Evolutionary conservation across 2,329 filamentous ascomycete species (phyloP), one percentile per base, ranked within the genome.

Genomic region (Cercospora sp.): DNA sequence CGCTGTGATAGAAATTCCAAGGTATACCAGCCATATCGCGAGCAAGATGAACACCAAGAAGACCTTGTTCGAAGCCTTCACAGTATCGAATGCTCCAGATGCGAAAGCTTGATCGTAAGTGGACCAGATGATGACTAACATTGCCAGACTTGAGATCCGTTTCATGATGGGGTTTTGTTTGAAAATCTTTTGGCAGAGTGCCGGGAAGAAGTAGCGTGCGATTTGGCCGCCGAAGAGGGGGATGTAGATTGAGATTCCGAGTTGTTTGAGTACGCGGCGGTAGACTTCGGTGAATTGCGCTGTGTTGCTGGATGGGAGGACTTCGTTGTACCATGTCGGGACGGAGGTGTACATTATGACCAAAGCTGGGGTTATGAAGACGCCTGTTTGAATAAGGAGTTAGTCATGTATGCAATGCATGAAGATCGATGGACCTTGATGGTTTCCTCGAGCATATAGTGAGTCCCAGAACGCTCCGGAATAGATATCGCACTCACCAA

Each of bases 21-120:
- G 86, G 80, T 90, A 91, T 33, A 91, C 71, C 26, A 85, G 73
- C 73, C 89, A 90, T 9, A 89, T 81, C 0, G 82, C 85, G n/a
- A 91, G 81, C 67, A 89, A 89, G 71, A 92, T 87, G 67, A 91
- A 87, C 10, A 91, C 83, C 53, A 89, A 84, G 77, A 92, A 91
- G 48, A 90, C 76, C 42, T 91, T 82, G 59, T 89, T 90, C 48
- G 84, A 83, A 2, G 83, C 81, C 1, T 87, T 87, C 26, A 91
- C 82, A 20, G 81, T 77, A 51, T 85, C 82, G 33, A 91, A 84
- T 0, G 89, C 89, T 0, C 84, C 84, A 0, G 87, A 90, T 30
- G 86, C 83, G 74, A 92, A 92, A 3, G 85, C 85, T 28, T 84
- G 83, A n/a, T 88, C 89, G 73, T 89, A 90, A 0, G 89, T 90